Evolutionary conservation across 345 rosid species (phyloP).

Genomic region (Hibiscus mutabilis): DNA sequence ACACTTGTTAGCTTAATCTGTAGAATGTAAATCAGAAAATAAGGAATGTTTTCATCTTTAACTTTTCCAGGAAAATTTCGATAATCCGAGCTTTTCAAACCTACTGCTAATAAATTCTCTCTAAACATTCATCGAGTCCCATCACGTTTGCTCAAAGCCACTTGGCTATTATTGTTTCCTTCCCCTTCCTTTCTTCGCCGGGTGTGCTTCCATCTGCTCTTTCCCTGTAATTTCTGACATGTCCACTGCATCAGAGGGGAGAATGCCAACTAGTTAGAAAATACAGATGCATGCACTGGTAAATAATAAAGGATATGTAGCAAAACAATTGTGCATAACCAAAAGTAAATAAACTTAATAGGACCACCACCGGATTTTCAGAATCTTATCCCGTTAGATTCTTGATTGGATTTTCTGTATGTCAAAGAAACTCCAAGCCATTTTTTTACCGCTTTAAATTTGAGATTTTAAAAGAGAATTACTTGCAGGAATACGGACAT

Average conservation of each 20-base stretch:
- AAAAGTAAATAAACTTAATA: neutral
- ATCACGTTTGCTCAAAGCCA: neutral
- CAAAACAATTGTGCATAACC: neutral
- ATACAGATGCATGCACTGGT: neutral
- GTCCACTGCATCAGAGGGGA: conserved; percentile 44
- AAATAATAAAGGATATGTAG: neutral
- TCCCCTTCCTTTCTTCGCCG: conserved; percentile 83
- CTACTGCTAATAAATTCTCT: conserved; percentile 1
- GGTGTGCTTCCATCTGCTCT: conserved; percentile 62
- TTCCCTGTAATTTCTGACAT: conserved; percentile 67
- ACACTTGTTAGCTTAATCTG: neutral
- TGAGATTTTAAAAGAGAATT: too few species aligned
- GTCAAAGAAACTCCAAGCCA: too few species aligned
- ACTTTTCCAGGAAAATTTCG: conserved; percentile 1
- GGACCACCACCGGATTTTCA: neutral
- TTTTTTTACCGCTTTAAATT: too few species aligned
- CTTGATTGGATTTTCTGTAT: too few species aligned
- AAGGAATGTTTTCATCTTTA: neutral
- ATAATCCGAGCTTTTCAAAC: neutral
- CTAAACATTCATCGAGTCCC: neutral
- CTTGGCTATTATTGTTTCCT: conserved; percentile 55
- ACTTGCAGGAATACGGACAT: too few species aligned
- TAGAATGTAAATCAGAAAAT: neutral
- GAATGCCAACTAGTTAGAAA: conserved; percentile 4
- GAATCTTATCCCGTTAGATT: neutral